phyloP scores from a whole-genome alignment of 1,284 basidiomycete species.

The Tylopilus sp. region DNA sequence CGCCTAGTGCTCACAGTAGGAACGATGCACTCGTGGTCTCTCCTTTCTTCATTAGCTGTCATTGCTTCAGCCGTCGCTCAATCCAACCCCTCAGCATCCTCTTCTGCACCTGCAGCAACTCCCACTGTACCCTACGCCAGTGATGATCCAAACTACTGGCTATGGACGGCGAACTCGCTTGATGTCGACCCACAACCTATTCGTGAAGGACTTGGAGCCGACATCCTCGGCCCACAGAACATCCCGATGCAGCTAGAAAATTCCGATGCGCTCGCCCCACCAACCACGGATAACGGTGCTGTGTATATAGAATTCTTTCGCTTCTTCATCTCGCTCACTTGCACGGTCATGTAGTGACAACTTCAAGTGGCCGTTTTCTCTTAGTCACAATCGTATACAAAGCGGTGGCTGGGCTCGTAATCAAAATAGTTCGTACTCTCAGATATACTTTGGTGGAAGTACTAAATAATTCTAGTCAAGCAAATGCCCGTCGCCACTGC shows the following conservation, averaged over 20 bases:
- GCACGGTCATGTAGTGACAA: slow-evolving; percentile 34
- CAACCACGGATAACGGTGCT: slow-evolving; percentile 49
- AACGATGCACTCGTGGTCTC: slow-evolving; percentile 31
- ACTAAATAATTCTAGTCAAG: slow-evolving; percentile 30
- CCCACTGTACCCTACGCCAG: slow-evolving; percentile 37
- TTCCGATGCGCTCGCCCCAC: slow-evolving; percentile 50
- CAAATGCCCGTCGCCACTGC: slow-evolving; percentile 46
- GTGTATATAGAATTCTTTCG: slow-evolving; percentile 23
- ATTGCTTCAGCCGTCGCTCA: slow-evolving; percentile 25
- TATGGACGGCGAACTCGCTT: slow-evolving; percentile 31
- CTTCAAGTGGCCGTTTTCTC: slow-evolving; percentile 59
- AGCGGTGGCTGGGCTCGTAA: slow-evolving; percentile 60
- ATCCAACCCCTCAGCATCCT: slow-evolving; percentile 17
- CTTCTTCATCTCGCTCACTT: background rate
- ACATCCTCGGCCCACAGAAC: slow-evolving; percentile 51
- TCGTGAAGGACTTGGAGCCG: slow-evolving; percentile 39
- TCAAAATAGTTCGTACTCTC: slow-evolving; percentile 44
- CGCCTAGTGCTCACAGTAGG: slow-evolving; percentile 15
- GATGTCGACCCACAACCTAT: slow-evolving; percentile 33
- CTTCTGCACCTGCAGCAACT: slow-evolving; percentile 24
- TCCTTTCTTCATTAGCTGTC: slow-evolving; percentile 26
- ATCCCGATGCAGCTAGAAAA: slow-evolving; percentile 46
- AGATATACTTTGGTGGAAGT: background rate
- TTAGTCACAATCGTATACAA: slow-evolving; percentile 54
- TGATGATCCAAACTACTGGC: slow-evolving; percentile 28